Evolutionary conservation across 164 flowering plant genomes (phyloP).

Genomic region (Vitis rotundifolia): DNA sequence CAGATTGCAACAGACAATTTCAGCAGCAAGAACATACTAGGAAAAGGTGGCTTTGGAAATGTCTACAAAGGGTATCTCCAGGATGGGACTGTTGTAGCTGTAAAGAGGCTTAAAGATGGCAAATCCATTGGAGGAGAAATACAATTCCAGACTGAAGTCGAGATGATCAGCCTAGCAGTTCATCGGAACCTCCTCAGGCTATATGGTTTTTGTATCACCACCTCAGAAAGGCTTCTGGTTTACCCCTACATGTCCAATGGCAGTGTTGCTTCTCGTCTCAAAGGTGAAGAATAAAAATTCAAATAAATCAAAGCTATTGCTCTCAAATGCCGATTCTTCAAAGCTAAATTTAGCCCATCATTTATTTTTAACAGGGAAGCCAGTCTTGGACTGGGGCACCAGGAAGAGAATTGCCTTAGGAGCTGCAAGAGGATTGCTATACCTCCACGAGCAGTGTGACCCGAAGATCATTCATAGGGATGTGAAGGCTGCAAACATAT

Average conservation of each 20-base stretch:
- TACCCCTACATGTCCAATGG: constrained; percentile 88
- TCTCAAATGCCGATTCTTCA: not conserved
- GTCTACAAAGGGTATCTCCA: constrained; percentile 72
- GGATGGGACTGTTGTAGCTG: constrained; percentile 75
- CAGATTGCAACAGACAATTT: constrained; percentile 65
- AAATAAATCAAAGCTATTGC: not conserved
- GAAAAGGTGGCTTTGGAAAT: constrained; percentile 78
- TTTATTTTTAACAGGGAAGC: constrained; percentile 47
- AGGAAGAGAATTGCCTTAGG: constrained; percentile 88
- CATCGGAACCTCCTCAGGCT: constrained; percentile 76
- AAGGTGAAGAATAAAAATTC: constrained; percentile 37
- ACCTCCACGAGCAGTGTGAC: constrained; percentile 94
- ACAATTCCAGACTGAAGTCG: constrained; percentile 85
- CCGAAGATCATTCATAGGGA: constrained; percentile 93
- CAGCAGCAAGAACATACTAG: constrained; percentile 72
- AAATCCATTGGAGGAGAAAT: constrained; percentile 70
- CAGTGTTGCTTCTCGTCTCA: constrained; percentile 80
- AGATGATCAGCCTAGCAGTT: constrained; percentile 83
- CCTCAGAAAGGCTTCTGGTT: constrained; percentile 65
- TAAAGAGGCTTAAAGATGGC: constrained; percentile 82
- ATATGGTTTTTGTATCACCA: constrained; percentile 68
- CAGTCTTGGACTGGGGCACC: constrained; percentile 73
- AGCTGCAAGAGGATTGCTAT: constrained; percentile 79
- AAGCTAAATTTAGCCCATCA: not conserved
- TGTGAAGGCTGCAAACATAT: constrained; percentile 89